phyloP scores from a whole-genome alignment of 805 yeast genomes.

The Saturnispora diversa region DNA sequence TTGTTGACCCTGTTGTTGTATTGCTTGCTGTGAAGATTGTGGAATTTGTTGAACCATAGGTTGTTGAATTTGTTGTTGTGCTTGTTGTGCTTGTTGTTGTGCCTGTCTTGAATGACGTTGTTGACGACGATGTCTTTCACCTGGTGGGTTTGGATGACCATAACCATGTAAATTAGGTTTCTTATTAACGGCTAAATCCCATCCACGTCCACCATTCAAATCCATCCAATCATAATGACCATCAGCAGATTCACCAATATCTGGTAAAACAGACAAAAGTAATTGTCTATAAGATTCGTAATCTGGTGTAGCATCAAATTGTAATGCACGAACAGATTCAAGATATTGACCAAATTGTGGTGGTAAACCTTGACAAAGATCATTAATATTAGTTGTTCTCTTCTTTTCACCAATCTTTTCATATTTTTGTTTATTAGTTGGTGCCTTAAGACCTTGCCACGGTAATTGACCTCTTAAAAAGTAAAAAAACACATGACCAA shows the following conservation, averaged over 20 bases:
- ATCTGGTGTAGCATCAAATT: constrained; percentile 91
- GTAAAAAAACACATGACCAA: constrained; percentile 95
- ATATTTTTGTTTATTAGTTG: constrained; percentile 94
- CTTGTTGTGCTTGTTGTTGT: constrained; percentile 19
- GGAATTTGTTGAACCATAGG: too few relatives aligned
- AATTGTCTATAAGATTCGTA: constrained; percentile 78
- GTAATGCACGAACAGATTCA: constrained; percentile 77
- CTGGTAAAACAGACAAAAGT: constrained; percentile 68
- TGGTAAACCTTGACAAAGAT: constrained; percentile 83
- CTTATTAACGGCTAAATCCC: constrained; percentile 85
- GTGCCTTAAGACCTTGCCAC: constrained; percentile 98
- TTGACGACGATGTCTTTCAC: constrained; percentile 39
- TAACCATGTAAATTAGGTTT: constrained; percentile 94
- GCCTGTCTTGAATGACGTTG: constrained; percentile 30
- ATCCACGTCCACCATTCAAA: constrained; percentile 88
- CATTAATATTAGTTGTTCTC: constrained; percentile 78
- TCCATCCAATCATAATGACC: constrained; percentile 98
- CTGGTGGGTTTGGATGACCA: constrained; percentile 87
- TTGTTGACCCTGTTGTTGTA: constrained; percentile 8
- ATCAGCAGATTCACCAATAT: constrained; percentile 64
- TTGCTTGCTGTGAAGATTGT: constrained; percentile 15
- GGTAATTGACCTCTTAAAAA: constrained; percentile 91
- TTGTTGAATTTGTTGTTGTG: constrained; percentile 12
- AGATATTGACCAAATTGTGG: constrained; percentile 89
- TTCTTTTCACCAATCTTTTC: constrained; percentile 97